phyloP scores from a whole-genome alignment of 257 asterid genomes.

The Nicotiana attenuata region DNA sequence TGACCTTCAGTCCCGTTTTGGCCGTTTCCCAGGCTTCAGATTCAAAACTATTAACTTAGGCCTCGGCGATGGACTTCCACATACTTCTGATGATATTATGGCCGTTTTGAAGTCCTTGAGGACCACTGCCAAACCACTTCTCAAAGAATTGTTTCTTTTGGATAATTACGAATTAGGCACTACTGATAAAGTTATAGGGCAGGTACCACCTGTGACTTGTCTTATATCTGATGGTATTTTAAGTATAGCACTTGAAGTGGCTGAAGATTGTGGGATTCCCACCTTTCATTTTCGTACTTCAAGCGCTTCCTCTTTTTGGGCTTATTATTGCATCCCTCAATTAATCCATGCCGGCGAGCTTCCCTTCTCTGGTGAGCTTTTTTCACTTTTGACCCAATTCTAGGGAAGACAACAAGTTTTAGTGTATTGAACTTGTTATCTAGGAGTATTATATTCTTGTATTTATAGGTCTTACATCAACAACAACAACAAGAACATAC shows the following conservation, averaged over 20 bases:
- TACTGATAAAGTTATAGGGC: neutral
- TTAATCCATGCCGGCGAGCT: slow-evolving; percentile 51
- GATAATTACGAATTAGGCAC: neutral
- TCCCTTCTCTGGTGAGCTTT: slow-evolving; percentile 46
- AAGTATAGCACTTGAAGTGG: slow-evolving; percentile 38
- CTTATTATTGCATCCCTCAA: slow-evolving; percentile 46
- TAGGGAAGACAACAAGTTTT: neutral
- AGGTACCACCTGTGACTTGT: slow-evolving; percentile 30
- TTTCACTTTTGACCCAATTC: neutral
- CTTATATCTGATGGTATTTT: slow-evolving; percentile 53
- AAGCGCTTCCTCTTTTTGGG: slow-evolving; percentile 60
- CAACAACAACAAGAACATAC: neutral
- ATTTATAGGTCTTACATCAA: neutral
- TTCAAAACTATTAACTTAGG: slow-evolving; percentile 20
- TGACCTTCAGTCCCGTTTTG: slow-evolving; percentile 14
- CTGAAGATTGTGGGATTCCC: slow-evolving; percentile 26
- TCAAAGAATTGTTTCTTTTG: slow-evolving; percentile 1
- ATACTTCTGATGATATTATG: neutral
- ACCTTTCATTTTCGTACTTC: slow-evolving; percentile 45
- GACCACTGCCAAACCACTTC: neutral
- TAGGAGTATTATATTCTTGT: neutral
- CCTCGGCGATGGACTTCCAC: slow-evolving; percentile 24
- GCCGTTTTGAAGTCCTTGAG: neutral
- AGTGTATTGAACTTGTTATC: neutral
- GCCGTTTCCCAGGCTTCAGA: slow-evolving; percentile 7